phyloP scores from a whole-genome alignment of 108 stramenopile genomes.

The Skeletonema potamos region DNA sequence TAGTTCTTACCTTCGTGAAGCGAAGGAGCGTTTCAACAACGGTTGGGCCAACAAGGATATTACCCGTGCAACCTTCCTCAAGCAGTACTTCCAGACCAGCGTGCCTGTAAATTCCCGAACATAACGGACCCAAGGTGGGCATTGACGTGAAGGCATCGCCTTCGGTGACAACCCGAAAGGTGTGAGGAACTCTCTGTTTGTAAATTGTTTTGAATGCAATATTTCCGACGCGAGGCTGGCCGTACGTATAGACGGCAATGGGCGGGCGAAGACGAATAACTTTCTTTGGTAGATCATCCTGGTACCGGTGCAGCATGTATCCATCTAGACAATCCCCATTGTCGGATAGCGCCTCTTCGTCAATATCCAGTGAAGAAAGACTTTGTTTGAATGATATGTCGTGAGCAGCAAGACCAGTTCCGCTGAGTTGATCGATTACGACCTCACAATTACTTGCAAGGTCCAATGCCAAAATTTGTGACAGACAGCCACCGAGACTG shows the following conservation, averaged over 20 bases:
- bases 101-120: constrained; percentile 75
- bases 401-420: not conserved
- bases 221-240: constrained; percentile 53
- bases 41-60: constrained; percentile 78
- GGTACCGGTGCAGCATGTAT: not conserved
- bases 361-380: constrained; percentile 15
- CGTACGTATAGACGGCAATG: constrained; percentile 77
- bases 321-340: constrained; percentile 21
- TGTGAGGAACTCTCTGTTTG: constrained; percentile 77
- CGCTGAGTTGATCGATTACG: constrained; percentile 36
- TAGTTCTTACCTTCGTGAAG: constrained; percentile 74
- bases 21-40: constrained; percentile 82
- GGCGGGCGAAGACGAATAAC: constrained; percentile 63
- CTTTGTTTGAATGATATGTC: constrained; percentile 11
- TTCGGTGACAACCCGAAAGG: constrained; percentile 74
- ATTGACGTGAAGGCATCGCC: constrained; percentile 76
- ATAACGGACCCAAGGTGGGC: constrained; percentile 50
- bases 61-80: constrained; percentile 80
- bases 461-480: constrained; percentile 77
- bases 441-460: constrained; percentile 77
- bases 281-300: constrained; percentile 2
- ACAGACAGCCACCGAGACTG: constrained; percentile 66
- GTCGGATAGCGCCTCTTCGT: constrained; percentile 10
- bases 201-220: constrained; percentile 66
- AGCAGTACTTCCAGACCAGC: constrained; percentile 74